These are phyloP conservation scores for Colletotrichum australisinense DNA, from an alignment of 2,329 filamentous ascomycete genomes.

Conservation along the genomic window DNA sequence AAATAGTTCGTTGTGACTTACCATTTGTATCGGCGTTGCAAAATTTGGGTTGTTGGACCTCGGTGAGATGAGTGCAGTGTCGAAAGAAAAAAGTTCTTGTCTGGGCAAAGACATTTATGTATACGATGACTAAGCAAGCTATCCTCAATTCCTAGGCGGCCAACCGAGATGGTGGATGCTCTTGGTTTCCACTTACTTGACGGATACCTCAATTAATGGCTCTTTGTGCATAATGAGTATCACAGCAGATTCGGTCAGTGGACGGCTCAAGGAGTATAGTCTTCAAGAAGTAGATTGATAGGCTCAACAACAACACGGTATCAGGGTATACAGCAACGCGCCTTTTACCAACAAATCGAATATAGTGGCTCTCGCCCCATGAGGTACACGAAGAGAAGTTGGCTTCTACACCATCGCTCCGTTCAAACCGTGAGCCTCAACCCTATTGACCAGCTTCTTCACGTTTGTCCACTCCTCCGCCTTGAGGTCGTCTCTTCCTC, in stretches of 20 bases:
- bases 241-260: background rate
- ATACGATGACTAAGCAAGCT: constrained; percentile 20
- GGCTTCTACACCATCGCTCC: constrained; percentile 51
- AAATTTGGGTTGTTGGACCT: constrained; percentile 8
- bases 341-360: constrained; percentile 35
- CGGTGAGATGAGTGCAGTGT: background rate
- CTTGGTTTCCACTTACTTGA: background rate
- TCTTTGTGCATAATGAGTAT: background rate
- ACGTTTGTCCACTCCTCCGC: constrained; percentile 93
- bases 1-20: constrained; percentile 44
- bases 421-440: constrained; percentile 72
- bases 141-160: background rate
- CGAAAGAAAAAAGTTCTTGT: background rate
- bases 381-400: constrained; percentile 41
- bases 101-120: constrained; percentile 11
- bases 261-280: background rate
- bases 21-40: background rate
- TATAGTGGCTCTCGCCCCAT: constrained; percentile 19
- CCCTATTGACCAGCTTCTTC: constrained; percentile 85
- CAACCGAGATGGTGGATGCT: background rate
- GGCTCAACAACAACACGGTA: constrained; percentile 23
- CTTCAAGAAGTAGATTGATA: constrained; percentile 12
- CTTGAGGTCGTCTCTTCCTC: constrained; percentile 85
- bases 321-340: constrained; percentile 36
- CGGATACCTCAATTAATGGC: background rate